A percentile compares a stretch with the other conserved stretches of the same genome.
Conservation (phyloP, 768 basidiomycete species). For the Suillus discolor region DNA sequence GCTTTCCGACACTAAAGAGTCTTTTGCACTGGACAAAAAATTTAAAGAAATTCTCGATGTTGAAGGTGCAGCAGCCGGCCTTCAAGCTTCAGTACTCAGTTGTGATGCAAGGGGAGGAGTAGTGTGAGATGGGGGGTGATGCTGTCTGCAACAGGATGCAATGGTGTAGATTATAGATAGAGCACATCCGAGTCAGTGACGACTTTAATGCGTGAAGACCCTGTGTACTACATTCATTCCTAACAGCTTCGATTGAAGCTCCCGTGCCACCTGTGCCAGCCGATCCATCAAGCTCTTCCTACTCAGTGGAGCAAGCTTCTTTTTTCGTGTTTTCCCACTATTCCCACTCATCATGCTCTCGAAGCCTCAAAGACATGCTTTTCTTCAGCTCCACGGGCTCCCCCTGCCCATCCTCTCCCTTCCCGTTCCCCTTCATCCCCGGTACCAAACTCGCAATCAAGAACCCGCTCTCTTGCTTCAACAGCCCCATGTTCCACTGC, state of each 20-base stretch:
- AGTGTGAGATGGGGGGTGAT: conserved; percentile 41
- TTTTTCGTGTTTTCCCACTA: conserved; percentile 25
- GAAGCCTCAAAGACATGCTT: conserved; percentile 65
- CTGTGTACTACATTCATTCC: conserved; percentile 33
- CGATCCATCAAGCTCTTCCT: conserved; percentile 82
- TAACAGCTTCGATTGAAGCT: conserved; percentile 47
- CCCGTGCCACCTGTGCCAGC: conserved; percentile 77
- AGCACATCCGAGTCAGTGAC: background rate
- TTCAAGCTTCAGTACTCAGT: too few species aligned
- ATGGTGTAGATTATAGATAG: background rate
- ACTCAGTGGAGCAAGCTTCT: conserved; percentile 26
- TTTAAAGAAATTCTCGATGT: too few species aligned
- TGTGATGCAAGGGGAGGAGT: conserved; percentile 31
- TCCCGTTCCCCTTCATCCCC: conserved; percentile 19
- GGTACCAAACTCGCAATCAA: conserved; percentile 82
- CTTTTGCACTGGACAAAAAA: too few species aligned
- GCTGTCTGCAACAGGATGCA: conserved; percentile 17
- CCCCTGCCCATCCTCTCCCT: conserved; percentile 41
- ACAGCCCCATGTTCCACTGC: conserved; percentile 60
- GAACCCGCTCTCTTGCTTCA: conserved; percentile 77
- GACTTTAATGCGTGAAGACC: conserved; percentile 24
- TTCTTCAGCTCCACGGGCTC: conserved; percentile 57
- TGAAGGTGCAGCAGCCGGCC: too few species aligned
- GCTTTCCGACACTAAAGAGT: too few species aligned
- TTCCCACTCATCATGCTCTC: conserved; percentile 76